Evolutionary conservation across 768 basidiomycete species (phyloP).

Genomic region (Fomitopsis pulvina): DNA sequence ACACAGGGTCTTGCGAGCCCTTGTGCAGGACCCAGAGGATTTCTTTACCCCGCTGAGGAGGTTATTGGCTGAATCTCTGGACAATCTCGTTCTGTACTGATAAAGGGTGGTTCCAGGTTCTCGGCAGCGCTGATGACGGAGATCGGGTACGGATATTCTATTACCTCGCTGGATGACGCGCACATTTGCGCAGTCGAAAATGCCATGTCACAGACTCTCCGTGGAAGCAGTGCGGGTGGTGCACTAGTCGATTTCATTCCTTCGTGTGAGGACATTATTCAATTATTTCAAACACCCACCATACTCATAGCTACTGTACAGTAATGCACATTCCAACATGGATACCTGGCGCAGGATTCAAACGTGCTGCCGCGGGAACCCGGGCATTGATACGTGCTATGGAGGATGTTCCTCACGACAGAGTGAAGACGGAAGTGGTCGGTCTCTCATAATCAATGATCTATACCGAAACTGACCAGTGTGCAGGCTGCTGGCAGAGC

Average conservation of each 20-base stretch:
- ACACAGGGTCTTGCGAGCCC: conserved; percentile 2
- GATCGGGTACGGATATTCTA: conserved; percentile 10
- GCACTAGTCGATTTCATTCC: conserved; percentile 16
- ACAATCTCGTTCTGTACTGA: not conserved
- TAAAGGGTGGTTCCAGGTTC: not conserved
- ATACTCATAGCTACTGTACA: not conserved
- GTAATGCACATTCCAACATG: conserved; percentile 3
- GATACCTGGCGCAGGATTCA: conserved; percentile 13
- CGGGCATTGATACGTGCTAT: not conserved
- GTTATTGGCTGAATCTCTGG: not conserved
- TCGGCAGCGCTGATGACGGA: not conserved
- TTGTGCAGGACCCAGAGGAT: conserved; percentile 4
- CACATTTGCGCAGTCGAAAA: not conserved
- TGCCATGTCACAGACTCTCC: conserved; percentile 4
- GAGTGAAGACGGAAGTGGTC: not conserved
- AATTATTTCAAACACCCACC: not conserved
- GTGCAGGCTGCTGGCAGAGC: conserved; percentile 13
- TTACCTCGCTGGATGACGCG: not conserved
- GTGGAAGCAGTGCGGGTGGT: conserved; percentile 9
- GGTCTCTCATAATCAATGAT: too few relatives aligned
- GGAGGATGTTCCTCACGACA: not conserved
- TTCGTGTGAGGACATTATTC: conserved; percentile 10
- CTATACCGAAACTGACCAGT: too few relatives aligned
- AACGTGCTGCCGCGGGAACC: conserved; percentile 1
- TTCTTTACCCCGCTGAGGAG: not conserved